These are phyloP conservation scores for Quercus suber DNA, from an alignment of 306 rosid species.

Conservation along the genomic window DNA sequence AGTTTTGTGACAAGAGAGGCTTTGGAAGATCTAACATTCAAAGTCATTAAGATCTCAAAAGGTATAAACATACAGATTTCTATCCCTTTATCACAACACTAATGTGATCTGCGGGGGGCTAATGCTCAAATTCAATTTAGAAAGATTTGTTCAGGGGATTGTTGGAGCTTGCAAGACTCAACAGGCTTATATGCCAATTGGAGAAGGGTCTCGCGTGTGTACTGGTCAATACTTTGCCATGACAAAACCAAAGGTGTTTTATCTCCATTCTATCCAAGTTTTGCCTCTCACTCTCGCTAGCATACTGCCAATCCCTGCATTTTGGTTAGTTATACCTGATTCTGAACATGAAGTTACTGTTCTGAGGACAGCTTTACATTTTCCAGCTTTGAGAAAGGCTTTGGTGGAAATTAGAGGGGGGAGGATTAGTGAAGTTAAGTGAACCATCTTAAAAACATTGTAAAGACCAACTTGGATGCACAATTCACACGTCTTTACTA, in stretches of 20 bases:
- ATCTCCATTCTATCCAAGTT: not conserved
- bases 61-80: slow-evolving; percentile 45
- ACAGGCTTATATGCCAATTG: slow-evolving; percentile 58
- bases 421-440: too few relatives aligned
- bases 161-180: slow-evolving; percentile 29
- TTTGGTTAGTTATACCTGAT: too few relatives aligned
- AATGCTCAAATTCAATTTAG: slow-evolving; percentile 48
- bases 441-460: too few relatives aligned
- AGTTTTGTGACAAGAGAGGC: slow-evolving; percentile 29
- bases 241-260: slow-evolving; percentile 54
- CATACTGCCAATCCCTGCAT: too few relatives aligned
- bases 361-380: too few relatives aligned
- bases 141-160: too few relatives aligned
- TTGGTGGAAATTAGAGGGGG: too few relatives aligned
- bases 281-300: too few relatives aligned
- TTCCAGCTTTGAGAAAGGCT: too few relatives aligned
- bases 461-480: too few relatives aligned
- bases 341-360: too few relatives aligned
- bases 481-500: too few relatives aligned
- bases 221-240: slow-evolving; percentile 56
- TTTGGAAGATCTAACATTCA: slow-evolving; percentile 37
- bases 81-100: not conserved
- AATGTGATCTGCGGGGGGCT: slow-evolving; percentile 33
- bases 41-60: slow-evolving; percentile 44
- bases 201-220: slow-evolving; percentile 50